Percentiles rank a stretch among this genome's conserved stretches.
phyloP scores from a whole-genome alignment of 2,329 filamentous ascomycete genomes.

The Talaromyces sp. region DNA sequence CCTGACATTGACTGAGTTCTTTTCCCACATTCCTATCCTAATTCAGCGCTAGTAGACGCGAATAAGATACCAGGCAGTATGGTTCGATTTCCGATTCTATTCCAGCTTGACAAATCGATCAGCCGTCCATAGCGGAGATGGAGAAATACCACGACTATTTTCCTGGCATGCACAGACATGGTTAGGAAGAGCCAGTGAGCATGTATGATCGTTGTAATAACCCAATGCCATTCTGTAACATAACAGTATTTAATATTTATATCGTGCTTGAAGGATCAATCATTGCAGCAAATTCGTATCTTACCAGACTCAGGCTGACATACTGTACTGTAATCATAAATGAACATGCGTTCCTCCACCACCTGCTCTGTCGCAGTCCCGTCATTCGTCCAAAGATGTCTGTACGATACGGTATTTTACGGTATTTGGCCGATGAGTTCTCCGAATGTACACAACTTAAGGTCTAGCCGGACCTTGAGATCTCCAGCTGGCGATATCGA shows the following conservation, averaged over 20 bases:
- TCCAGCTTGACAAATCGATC: too few relatives aligned
- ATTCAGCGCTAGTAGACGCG: neutral
- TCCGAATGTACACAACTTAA: neutral
- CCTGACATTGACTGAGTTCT: slow-evolving; percentile 16
- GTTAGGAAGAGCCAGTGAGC: too few relatives aligned
- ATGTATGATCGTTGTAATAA: too few relatives aligned
- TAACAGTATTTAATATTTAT: too few relatives aligned
- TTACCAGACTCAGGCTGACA: neutral
- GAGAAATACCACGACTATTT: too few relatives aligned
- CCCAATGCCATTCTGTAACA: too few relatives aligned
- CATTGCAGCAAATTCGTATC: neutral
- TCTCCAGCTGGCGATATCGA: neutral
- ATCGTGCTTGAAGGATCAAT: too few relatives aligned
- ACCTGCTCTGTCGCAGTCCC: slow-evolving; percentile 13
- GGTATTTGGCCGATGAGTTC: neutral
- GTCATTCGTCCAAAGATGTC: slow-evolving; percentile 12
- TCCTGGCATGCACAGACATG: too few relatives aligned
- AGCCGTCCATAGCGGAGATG: too few relatives aligned
- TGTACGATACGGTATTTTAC: neutral
- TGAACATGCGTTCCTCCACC: slow-evolving; percentile 15
- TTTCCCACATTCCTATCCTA: slow-evolving; percentile 10
- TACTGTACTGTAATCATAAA: neutral
- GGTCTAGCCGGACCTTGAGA: neutral
- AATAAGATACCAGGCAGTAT: neutral
- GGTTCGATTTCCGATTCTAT: too few relatives aligned